These are phyloP conservation scores for Aspergillus fumigatus DNA, from an alignment of 2,329 filamentous ascomycete species.

Conservation along the genomic window DNA sequence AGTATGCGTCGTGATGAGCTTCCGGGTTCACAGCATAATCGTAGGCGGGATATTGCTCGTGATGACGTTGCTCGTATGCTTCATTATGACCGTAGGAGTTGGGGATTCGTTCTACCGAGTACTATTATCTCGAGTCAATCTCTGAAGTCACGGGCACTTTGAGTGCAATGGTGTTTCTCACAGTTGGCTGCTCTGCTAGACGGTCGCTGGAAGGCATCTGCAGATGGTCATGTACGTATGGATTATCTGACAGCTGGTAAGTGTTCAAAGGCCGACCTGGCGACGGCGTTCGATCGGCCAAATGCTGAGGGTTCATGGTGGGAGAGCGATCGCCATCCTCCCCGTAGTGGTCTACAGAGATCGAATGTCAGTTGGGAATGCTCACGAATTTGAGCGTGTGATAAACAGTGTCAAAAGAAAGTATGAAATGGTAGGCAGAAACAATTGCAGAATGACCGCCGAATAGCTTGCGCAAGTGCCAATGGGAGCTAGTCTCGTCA, in stretches of 20 bases:
- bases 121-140: constrained; percentile 40
- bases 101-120: constrained; percentile 65
- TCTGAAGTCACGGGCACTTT: constrained; percentile 2
- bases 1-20: constrained; percentile 83
- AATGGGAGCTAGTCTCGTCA: neutral
- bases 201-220: constrained; percentile 71
- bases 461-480: neutral
- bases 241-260: constrained; percentile 78
- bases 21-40: constrained; percentile 78
- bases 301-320: constrained; percentile 52
- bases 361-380: constrained; percentile 20
- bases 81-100: constrained; percentile 61
- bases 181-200: constrained; percentile 77
- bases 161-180: constrained; percentile 41
- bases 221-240: constrained; percentile 60
- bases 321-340: constrained; percentile 41
- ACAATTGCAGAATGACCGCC: neutral
- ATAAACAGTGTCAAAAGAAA: neutral
- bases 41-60: constrained; percentile 48
- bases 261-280: constrained; percentile 69
- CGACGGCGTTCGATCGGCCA: constrained; percentile 62
- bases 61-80: constrained; percentile 52
- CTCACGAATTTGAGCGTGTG: too few species aligned
- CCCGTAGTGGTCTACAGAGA: constrained; percentile 35
- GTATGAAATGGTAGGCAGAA: neutral